Evolutionary conservation across 2,329 filamentous ascomycete genomes (phyloP).

Genomic region (Fusarium nisikadoi): DNA sequence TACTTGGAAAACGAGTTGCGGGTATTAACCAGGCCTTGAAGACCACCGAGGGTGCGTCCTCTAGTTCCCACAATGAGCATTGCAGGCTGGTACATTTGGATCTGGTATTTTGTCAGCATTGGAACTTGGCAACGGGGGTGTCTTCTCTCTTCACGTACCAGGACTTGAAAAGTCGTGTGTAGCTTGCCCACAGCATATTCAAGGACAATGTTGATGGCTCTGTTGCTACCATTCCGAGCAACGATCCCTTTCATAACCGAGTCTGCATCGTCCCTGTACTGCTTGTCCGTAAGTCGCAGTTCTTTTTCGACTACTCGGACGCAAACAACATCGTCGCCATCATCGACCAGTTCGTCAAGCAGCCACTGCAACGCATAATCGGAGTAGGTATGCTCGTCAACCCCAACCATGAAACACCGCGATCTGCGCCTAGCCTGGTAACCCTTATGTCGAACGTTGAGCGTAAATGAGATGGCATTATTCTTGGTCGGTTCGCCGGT

Average conservation of each 20-base stretch:
- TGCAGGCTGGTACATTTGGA: conserved; percentile 89
- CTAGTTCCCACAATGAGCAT: conserved; percentile 92
- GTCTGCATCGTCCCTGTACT: conserved; percentile 81
- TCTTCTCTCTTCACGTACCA: conserved; percentile 66
- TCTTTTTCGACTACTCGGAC: conserved; percentile 89
- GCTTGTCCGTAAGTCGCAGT: conserved; percentile 73
- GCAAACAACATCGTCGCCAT: conserved; percentile 93
- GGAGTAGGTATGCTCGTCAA: conserved; percentile 91
- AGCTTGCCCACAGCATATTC: conserved; percentile 92
- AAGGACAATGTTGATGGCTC: conserved; percentile 84
- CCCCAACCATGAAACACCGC: conserved; percentile 89
- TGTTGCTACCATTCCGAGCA: conserved; percentile 79
- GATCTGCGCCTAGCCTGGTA: conserved; percentile 84
- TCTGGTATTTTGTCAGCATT: conserved; percentile 61
- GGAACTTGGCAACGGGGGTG: background rate
- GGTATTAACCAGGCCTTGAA: conserved; percentile 83
- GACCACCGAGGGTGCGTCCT: conserved; percentile 83
- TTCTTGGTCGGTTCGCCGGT: conserved; percentile 68
- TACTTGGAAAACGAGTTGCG: conserved; percentile 91
- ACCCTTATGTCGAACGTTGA: conserved; percentile 87
- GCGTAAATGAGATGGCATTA: conserved; percentile 76
- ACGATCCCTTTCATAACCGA: conserved; percentile 80
- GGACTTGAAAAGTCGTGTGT: conserved; percentile 87
- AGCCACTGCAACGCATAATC: conserved; percentile 94
- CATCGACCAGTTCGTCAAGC: conserved; percentile 89